Evolutionary conservation across 148 eudicot species (phyloP).

Genomic region (Fagopyrum esculentum): DNA sequence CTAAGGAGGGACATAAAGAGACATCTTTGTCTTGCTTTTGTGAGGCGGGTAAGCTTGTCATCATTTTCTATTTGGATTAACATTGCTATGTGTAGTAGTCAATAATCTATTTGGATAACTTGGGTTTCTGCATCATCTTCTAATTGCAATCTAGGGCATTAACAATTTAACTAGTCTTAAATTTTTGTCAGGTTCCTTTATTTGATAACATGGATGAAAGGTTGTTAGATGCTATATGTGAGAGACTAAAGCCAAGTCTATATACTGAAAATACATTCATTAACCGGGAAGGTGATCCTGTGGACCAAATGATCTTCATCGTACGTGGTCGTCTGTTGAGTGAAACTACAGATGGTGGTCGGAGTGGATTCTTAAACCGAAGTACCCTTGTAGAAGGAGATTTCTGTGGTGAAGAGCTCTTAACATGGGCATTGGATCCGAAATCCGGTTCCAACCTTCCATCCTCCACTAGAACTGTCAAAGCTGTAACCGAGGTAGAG

Average conservation of each 20-base stretch:
- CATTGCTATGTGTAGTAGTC: too few relatives aligned
- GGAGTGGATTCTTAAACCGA: constrained; percentile 89
- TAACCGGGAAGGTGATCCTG: constrained; percentile 93
- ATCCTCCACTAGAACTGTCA: constrained; percentile 85
- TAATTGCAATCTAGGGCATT: neutral
- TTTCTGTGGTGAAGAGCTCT: constrained; percentile 92
- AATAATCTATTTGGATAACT: too few relatives aligned
- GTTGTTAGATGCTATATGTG: constrained; percentile 89
- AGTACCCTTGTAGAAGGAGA: constrained; percentile 80
- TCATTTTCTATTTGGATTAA: neutral
- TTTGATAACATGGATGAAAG: constrained; percentile 97
- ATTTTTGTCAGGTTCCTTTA: constrained; percentile 60
- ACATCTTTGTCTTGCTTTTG: constrained; percentile 89
- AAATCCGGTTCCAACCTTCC: constrained; percentile 78
- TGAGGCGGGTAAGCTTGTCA: constrained; percentile 55
- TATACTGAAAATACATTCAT: constrained; percentile 78
- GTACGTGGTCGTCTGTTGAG: constrained; percentile 89
- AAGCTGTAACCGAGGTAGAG: constrained; percentile 81
- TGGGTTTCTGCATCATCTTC: too few relatives aligned
- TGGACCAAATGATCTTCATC: constrained; percentile 90
- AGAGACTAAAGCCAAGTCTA: constrained; percentile 80
- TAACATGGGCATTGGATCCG: constrained; percentile 97
- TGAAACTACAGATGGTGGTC: constrained; percentile 93
- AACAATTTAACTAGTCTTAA: neutral
- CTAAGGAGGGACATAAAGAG: constrained; percentile 93